Conservation (phyloP, 192 early-diverging fungal genomes). For the Pilobolus umbonatus region DNA sequence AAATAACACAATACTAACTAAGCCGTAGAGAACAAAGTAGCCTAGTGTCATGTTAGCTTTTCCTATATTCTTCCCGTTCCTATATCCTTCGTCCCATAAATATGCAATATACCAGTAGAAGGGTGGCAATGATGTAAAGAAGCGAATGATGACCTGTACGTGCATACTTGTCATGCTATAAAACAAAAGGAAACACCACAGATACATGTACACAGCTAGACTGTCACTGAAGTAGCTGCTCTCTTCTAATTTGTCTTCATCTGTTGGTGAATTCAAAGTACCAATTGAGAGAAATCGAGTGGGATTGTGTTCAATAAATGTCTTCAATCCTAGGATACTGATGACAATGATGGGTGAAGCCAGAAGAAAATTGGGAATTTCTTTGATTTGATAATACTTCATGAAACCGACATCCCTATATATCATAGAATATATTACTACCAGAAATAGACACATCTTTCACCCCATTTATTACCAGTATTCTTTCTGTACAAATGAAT, state of each 20-base stretch:
- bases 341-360: conserved; percentile 73
- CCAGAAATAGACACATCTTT: not conserved
- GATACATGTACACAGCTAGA: conserved; percentile 44
- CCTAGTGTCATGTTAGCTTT: conserved; percentile 35
- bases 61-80: not conserved
- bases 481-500: conserved; percentile 77
- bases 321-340: conserved; percentile 53
- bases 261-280: not conserved
- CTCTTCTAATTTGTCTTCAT: not conserved
- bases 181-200: conserved; percentile 62
- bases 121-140: conserved; percentile 74
- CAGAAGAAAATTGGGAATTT: conserved; percentile 90
- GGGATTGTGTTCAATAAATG: conserved; percentile 50
- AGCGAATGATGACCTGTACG: conserved; percentile 85
- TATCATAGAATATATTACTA: not conserved
- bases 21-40: conserved; percentile 75
- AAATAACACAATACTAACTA: conserved; percentile 78
- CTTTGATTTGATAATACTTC: conserved; percentile 71
- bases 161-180: conserved; percentile 74
- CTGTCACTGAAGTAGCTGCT: not conserved
- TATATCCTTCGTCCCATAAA: conserved; percentile 7
- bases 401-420: conserved; percentile 84
- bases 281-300: conserved; percentile 58
- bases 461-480: conserved; percentile 68
- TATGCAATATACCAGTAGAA: conserved; percentile 77